Conservation (phyloP, 257 asterid species). For the Nicotiana knightiana region DNA sequence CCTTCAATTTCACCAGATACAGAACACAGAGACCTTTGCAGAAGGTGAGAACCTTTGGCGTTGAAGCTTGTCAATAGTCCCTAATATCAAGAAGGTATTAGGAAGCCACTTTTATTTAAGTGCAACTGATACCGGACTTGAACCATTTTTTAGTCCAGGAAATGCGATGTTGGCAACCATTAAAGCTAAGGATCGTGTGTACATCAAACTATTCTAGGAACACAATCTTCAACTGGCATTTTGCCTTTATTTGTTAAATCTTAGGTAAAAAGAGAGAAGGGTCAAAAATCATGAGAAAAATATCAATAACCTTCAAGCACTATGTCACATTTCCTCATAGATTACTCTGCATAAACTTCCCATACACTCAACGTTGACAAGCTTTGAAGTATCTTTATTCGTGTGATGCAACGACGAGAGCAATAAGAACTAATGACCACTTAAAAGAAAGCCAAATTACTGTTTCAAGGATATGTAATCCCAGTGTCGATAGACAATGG, state of each 20-base stretch:
- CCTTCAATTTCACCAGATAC: not conserved
- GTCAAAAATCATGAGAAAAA: not conserved
- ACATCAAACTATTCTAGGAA: not conserved
- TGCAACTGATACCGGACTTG: not conserved
- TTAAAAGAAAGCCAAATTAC: not conserved
- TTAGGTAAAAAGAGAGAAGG: not conserved
- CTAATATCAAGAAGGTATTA: not conserved
- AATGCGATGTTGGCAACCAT: not conserved
- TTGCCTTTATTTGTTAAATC: not conserved
- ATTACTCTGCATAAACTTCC: not conserved
- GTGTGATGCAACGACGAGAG: not conserved
- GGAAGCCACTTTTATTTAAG: not conserved
- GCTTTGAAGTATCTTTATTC: not conserved
- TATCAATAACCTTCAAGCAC: not conserved
- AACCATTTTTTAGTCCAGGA: not conserved
- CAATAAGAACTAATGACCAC: not conserved
- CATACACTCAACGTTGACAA: not conserved
- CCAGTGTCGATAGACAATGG: not conserved
- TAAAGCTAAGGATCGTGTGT: not conserved
- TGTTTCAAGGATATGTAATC: not conserved
- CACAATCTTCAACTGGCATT: not conserved
- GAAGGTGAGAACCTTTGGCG: not conserved
- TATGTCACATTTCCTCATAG: not conserved
- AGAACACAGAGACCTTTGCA: not conserved
- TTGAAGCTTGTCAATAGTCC: not conserved